A percentile compares a stretch with the other conserved stretches of the same genome.
Evolutionary conservation across 176 grass and related monocot genomes (phyloP).

Genomic region (Pontederia paniculata): DNA sequence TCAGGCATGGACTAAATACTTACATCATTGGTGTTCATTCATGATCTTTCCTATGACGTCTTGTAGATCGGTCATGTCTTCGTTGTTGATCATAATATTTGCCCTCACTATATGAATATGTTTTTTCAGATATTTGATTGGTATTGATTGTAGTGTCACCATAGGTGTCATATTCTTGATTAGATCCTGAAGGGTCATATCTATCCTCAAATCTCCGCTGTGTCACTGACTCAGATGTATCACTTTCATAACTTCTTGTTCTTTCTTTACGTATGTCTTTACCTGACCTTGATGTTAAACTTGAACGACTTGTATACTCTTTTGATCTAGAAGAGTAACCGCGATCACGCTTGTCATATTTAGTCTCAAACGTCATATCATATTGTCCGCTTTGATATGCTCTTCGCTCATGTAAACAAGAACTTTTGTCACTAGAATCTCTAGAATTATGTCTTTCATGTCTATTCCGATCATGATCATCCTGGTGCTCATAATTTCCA

Average conservation of each 20-base stretch:
- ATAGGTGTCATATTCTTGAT: constrained; percentile 34
- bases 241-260: constrained; percentile 25
- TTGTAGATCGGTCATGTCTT: constrained; percentile 10
- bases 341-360: constrained; percentile 27
- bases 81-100: constrained; percentile 9
- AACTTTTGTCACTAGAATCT: constrained; percentile 20
- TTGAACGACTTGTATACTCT: constrained; percentile 21
- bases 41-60: constrained; percentile 24
- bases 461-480: constrained; percentile 22
- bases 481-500: constrained; percentile 18
- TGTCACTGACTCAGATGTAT: constrained; percentile 36
- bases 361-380: constrained; percentile 21
- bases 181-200: constrained; percentile 39
- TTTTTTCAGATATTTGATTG: constrained; percentile 10
- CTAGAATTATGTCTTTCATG: constrained; percentile 19
- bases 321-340: constrained; percentile 29
- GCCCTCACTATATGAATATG: constrained; percentile 15
- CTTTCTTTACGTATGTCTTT: constrained; percentile 28
- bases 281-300: constrained; percentile 30
- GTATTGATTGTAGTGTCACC: constrained; percentile 4
- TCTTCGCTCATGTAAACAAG: constrained; percentile 14
- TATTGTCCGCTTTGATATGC: constrained; percentile 20
- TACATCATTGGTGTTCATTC: constrained; percentile 19
- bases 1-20: constrained; percentile 14
- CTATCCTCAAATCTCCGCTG: constrained; percentile 62